Percentiles rank a stretch among this genome's conserved stretches.
phyloP scores from a whole-genome alignment of 2,329 filamentous ascomycete species.

The Phialophora tarda region DNA sequence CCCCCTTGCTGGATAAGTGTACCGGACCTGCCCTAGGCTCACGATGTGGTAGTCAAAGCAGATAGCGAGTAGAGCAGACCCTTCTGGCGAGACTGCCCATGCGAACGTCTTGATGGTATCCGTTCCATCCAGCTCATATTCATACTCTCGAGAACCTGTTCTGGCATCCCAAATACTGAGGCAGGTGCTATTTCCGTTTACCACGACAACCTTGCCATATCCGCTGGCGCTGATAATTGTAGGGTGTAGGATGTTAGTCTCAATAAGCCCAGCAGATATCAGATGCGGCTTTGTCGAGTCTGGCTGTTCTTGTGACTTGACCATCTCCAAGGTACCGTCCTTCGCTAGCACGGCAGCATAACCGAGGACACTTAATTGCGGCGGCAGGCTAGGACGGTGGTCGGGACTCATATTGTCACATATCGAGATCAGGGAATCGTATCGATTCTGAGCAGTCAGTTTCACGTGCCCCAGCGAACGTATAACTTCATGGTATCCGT shows the following conservation, averaged over 20 bases:
- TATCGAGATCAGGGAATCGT: slow-evolving; percentile 28
- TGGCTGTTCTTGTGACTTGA: slow-evolving; percentile 31
- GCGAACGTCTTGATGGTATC: slow-evolving; percentile 85
- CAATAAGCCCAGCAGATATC: slow-evolving; percentile 23
- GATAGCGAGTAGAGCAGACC: slow-evolving; percentile 87
- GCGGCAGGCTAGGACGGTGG: slow-evolving; percentile 22
- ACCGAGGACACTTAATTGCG: slow-evolving; percentile 21
- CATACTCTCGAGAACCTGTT: slow-evolving; percentile 79
- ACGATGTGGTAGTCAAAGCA: slow-evolving; percentile 86
- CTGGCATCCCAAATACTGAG: slow-evolving; percentile 91
- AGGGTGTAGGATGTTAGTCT: slow-evolving; percentile 28
- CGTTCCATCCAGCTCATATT: slow-evolving; percentile 72
- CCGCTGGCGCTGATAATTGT: slow-evolving; percentile 31
- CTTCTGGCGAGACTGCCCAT: slow-evolving; percentile 90
- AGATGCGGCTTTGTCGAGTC: slow-evolving; percentile 34
- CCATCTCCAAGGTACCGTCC: slow-evolving; percentile 31
- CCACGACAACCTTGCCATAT: slow-evolving; percentile 77
- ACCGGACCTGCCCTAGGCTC: slow-evolving; percentile 83
- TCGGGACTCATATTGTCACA: slow-evolving; percentile 36
- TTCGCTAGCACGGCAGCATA: slow-evolving; percentile 33
- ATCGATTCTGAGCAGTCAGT: slow-evolving; percentile 29
- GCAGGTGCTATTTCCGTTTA: slow-evolving; percentile 73
- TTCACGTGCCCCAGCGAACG: slow-evolving; percentile 28
- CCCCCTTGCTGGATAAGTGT: slow-evolving; percentile 85
- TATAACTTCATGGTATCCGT: slow-evolving; percentile 32